Percentiles rank a stretch among this genome's conserved stretches.
phyloP scores from a whole-genome alignment of 331 rosid species.

The Malus hybrid region DNA sequence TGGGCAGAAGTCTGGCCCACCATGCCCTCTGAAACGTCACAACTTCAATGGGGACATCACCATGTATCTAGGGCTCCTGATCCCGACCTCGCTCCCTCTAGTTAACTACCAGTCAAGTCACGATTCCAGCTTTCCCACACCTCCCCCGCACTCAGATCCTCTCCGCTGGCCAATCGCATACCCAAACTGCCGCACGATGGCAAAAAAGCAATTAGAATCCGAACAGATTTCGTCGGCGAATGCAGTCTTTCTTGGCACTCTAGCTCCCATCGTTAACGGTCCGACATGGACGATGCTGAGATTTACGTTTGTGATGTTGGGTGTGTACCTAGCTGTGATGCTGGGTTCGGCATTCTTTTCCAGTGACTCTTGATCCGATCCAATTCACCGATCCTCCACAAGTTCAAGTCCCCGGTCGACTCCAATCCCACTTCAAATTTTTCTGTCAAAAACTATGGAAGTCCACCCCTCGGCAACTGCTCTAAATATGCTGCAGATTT shows the following conservation, averaged over 20 bases:
- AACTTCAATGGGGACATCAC: too few relatives aligned
- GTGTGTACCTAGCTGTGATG: constrained; percentile 68
- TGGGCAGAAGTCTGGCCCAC: too few relatives aligned
- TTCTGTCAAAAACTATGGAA: too few relatives aligned
- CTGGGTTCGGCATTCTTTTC: constrained; percentile 74
- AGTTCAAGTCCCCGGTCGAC: too few relatives aligned
- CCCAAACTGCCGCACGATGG: constrained; percentile 29
- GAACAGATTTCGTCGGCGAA: constrained; percentile 64
- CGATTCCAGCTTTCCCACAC: neutral
- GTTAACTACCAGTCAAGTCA: neutral
- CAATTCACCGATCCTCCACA: too few relatives aligned
- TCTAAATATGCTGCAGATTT: too few relatives aligned
- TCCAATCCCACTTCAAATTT: too few relatives aligned
- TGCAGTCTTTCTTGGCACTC: constrained; percentile 86
- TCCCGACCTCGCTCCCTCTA: neutral
- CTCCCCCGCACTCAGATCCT: neutral
- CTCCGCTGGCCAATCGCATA: neutral
- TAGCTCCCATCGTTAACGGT: constrained; percentile 86
- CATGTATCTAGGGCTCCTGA: too few relatives aligned
- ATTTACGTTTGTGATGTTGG: constrained; percentile 56
- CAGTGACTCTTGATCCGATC: constrained; percentile 42
- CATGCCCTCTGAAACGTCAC: too few relatives aligned
- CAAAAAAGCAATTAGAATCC: constrained; percentile 18
- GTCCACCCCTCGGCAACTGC: too few relatives aligned
- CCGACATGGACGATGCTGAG: constrained; percentile 75